A percentile compares a stretch with the other conserved stretches of the same genome.
phyloP scores from a whole-genome alignment of 306 rosid species.

The Cicer yamashitae region DNA sequence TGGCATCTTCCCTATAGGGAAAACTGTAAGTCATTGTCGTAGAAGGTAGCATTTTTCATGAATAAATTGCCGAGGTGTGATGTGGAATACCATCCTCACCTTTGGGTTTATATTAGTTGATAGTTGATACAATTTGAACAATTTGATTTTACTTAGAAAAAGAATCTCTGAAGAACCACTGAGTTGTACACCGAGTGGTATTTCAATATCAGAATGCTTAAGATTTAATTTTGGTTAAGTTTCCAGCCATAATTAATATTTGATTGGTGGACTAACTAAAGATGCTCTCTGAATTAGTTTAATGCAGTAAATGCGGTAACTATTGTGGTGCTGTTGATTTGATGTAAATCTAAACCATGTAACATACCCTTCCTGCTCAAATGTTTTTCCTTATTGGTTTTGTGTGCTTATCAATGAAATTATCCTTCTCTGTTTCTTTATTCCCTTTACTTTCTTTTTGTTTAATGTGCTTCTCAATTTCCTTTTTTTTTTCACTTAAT shows the following conservation, averaged over 20 bases:
- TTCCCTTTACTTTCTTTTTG: slow-evolving; percentile 35
- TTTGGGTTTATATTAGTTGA: slow-evolving; percentile 20
- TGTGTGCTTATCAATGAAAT: slow-evolving; percentile 13
- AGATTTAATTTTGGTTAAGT: slow-evolving; percentile 33
- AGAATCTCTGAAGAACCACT: slow-evolving; percentile 5
- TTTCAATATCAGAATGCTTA: slow-evolving; percentile 24
- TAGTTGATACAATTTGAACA: slow-evolving; percentile 21
- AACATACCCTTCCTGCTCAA: slow-evolving; percentile 18
- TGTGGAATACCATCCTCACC: slow-evolving; percentile 5
- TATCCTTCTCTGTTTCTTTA: slow-evolving; percentile 14
- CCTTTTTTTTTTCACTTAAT: slow-evolving; percentile 34
- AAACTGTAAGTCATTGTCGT: slow-evolving; percentile 66
- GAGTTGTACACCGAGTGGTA: not conserved
- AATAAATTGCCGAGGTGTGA: slow-evolving; percentile 32
- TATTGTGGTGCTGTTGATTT: slow-evolving; percentile 35
- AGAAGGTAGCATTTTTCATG: slow-evolving; percentile 33
- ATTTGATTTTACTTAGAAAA: slow-evolving; percentile 5
- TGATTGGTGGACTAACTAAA: slow-evolving; percentile 30
- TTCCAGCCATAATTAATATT: slow-evolving; percentile 10
- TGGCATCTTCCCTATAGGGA: slow-evolving; percentile 91
- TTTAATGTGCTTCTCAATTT: slow-evolving; percentile 35
- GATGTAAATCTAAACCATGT: not conserved
- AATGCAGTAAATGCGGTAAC: slow-evolving; percentile 6
- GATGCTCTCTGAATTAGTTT: slow-evolving; percentile 21
- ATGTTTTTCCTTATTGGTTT: slow-evolving; percentile 25